A percentile compares a stretch with the other conserved stretches of the same genome.
phyloP scores from a whole-genome alignment of 192 early-diverging fungal species.

The Linnemannia hyalina region DNA sequence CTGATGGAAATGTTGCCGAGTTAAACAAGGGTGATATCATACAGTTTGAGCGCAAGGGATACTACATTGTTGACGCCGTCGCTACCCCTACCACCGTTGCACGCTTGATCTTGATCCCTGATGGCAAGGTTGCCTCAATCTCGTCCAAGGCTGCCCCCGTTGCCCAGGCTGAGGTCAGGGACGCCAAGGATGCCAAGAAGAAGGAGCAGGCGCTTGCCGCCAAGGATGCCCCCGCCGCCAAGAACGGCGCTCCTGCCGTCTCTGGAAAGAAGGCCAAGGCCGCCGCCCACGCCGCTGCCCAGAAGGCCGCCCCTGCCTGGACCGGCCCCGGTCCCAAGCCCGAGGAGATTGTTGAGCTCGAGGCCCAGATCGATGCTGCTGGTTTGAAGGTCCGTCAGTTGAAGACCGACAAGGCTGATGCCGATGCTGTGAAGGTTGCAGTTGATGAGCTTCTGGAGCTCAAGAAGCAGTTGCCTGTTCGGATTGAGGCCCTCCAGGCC shows the following conservation, averaged over 20 bases:
- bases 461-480: constrained; percentile 46
- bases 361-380: constrained; percentile 45
- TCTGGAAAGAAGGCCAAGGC: constrained; percentile 56
- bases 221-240: neutral
- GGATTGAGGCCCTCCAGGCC: constrained; percentile 41
- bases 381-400: constrained; percentile 44
- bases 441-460: constrained; percentile 43
- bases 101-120: constrained; percentile 90
- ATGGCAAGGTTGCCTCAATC: constrained; percentile 85
- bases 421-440: constrained; percentile 32
- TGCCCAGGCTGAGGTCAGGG: constrained; percentile 31
- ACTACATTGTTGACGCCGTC: constrained; percentile 87
- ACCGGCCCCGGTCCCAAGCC: constrained; percentile 40
- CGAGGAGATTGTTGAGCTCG: constrained; percentile 50
- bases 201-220: constrained; percentile 38
- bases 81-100: constrained; percentile 64
- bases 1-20: constrained; percentile 76
- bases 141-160: constrained; percentile 71
- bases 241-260: constrained; percentile 16
- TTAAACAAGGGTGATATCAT: constrained; percentile 84
- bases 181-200: constrained; percentile 50
- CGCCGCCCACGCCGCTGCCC: constrained; percentile 38
- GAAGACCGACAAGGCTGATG: constrained; percentile 46
- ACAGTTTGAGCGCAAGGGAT: constrained; percentile 97
- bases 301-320: constrained; percentile 38